Evolutionary conservation across 768 basidiomycete species (phyloP), one percentile per base, ranked within the genome.

Genomic region (Tylopilus rubrobrunneus): DNA sequence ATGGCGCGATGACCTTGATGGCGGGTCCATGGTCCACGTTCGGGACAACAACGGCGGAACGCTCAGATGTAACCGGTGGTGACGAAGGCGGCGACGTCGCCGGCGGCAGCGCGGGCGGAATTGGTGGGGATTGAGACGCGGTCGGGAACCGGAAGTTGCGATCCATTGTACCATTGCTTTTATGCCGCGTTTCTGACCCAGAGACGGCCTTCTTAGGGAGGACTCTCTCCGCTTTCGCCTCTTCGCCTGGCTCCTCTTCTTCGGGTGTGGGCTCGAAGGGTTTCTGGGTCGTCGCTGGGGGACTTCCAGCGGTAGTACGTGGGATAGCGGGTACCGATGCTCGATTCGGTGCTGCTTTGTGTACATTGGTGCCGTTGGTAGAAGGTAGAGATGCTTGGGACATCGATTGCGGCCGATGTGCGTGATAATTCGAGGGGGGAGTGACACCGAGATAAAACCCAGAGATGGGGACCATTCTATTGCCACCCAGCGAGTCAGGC

Each of bases 391-490:
- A 75, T 3, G 81, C 79, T 67, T 87, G 85, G 0, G 88, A 90
- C 83, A 91, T 87, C 21, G 88, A 89, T 56, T 87, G 85, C 0
- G 86, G 83, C 5, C 87, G 79, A 46, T 74, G 71, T 4, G 63
- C 48, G 42, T 67, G 60, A 51, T 69, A 69, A 43, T 61, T 69
- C 3, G 82, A 69, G 2, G 73, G 71, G 0, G 81, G 78, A n/a
- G 74, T 81, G 14, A 82, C 78, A 19, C 89, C 89, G n/a, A 92
- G 83, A 63, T 92, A 92, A 66, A 83, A 92, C 17, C 79, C 74
- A 1, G 86, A 81, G 54, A 94, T 94, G 6, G 92, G 87, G 9
- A 95, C 81, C 88, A 96, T 92, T 64, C 90, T 92, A 53, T 1
- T 34, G 47, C n/a, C 40, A 5, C 5, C 25, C 25, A 50, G 12